A percentile compares a stretch with the other conserved stretches of the same genome.
Conservation (phyloP, 345 rosid species). For the Brassica cretica region DNA sequence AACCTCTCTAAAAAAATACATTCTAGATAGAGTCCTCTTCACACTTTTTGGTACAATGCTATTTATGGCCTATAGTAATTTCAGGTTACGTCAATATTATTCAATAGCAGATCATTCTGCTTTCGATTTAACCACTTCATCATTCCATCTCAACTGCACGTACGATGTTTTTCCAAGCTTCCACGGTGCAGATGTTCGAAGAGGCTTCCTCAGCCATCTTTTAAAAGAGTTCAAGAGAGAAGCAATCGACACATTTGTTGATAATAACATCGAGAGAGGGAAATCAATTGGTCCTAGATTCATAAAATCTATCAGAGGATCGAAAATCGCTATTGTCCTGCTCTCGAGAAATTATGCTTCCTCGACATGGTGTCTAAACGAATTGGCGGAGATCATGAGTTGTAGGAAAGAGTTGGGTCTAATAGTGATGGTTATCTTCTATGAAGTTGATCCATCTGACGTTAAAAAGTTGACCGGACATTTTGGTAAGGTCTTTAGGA, state of each 20-base stretch:
- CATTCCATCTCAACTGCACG: background rate
- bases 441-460: background rate
- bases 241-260: background rate
- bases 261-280: background rate
- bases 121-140: background rate
- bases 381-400: background rate
- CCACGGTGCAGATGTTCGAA: background rate
- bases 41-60: background rate
- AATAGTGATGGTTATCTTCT: background rate
- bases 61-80: background rate
- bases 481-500: background rate
- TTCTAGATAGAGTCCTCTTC: background rate
- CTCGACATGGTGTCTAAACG: background rate
- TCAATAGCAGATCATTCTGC: background rate
- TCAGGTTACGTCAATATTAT: background rate
- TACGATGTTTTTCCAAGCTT: background rate
- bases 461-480: background rate
- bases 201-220: background rate
- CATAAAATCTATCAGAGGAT: background rate
- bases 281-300: background rate
- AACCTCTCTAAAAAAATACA: background rate
- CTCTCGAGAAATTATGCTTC: background rate
- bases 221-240: background rate
- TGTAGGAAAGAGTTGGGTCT: background rate
- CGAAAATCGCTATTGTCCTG: background rate